Base-by-base conservation (phyloP, 2,329 filamentous ascomycete genomes). In the Exophiala dermatitidis region DNA sequence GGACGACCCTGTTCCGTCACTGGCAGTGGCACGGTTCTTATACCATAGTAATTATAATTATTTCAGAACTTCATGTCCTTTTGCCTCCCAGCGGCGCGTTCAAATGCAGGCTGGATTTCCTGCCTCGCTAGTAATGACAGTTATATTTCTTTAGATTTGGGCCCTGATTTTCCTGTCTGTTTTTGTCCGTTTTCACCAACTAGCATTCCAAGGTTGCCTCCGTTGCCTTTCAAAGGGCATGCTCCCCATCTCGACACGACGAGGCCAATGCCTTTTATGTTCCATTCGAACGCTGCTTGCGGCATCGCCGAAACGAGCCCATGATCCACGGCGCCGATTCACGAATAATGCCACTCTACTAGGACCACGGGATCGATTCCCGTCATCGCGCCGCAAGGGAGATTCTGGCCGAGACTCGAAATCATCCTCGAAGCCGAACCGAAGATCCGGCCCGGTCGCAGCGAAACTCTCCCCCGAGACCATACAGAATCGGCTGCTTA, bases 191-290 rank as follows among this genome's bases (percentile, higher is more conserved):
- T 34, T 2, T 34, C 5, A 34, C 10, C 10, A 10, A 10, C 19
- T 34, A 34, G 33, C 10, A 34, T 34, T 34, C 32, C 32, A 34
- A 34, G 5, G 32, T 34, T 10, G 10, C 6, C 6, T 34, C 33
- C 2, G 5, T 1, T 34, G 5, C 33, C 10, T 10, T 34, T 34
- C 33, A 6, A 6, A n/a, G 45, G 57, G 48, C 9, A 59, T 59
- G 57, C 52, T 57, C 36, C 33, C 51, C 46, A 43, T 42, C 10
- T 50, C 54, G 8, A 53, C 48, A 34, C 41, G 46, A 48, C 37
- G 48, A 50, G 48, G 54, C 28, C 63, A 63, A 63, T 74, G 72
- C 67, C 65, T 73, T 36, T 65, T 73, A 58, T 72, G 71, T 64
- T 60, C 67, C 31, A 69, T 72, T 55, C 67, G 66, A 59, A 38